These are phyloP conservation scores for Colletotrichum caudatum DNA, from an alignment of 2,329 filamentous ascomycete genomes.

Conservation along the genomic window DNA sequence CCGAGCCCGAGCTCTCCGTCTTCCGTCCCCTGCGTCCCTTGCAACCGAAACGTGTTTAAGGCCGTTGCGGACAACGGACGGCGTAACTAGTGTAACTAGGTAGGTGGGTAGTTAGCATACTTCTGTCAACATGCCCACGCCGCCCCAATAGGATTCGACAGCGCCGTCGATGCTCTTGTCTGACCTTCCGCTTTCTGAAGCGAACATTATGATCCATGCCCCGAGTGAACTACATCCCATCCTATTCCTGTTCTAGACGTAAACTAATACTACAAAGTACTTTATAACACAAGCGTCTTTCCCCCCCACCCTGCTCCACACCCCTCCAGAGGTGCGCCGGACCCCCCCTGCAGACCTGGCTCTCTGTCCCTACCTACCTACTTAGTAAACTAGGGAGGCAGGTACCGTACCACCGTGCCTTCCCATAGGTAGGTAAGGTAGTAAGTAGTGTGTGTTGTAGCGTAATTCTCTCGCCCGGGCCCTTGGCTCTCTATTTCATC, in stretches of 20 bases:
- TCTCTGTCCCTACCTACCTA: not conserved
- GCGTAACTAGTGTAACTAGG: not conserved
- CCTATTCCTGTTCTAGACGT: not conserved
- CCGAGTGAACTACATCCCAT: not conserved
- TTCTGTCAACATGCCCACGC: constrained; percentile 10
- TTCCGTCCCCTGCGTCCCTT: not conserved
- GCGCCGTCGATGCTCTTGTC: constrained; percentile 22
- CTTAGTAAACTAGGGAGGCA: no score
- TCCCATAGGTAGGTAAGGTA: no score
- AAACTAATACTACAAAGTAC: no score
- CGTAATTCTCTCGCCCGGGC: constrained; percentile 16
- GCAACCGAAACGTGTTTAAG: constrained; percentile 33
- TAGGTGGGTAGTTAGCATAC: not conserved
- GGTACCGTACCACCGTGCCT: no score
- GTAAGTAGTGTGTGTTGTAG: not conserved
- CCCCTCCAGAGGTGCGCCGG: not conserved
- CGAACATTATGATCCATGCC: constrained; percentile 7
- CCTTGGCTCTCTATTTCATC: constrained; percentile 37
- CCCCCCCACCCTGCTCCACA: constrained; percentile 10
- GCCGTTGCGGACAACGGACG: constrained; percentile 21
- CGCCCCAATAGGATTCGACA: constrained; percentile 35
- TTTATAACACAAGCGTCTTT: not conserved
- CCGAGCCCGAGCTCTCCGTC: not conserved
- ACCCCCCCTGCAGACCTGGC: not conserved
- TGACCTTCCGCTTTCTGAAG: constrained; percentile 34